Evolutionary conservation across 2,329 filamentous ascomycete genomes (phyloP), one percentile per base, ranked within the genome.

Genomic region (Xylaria sp.): DNA sequence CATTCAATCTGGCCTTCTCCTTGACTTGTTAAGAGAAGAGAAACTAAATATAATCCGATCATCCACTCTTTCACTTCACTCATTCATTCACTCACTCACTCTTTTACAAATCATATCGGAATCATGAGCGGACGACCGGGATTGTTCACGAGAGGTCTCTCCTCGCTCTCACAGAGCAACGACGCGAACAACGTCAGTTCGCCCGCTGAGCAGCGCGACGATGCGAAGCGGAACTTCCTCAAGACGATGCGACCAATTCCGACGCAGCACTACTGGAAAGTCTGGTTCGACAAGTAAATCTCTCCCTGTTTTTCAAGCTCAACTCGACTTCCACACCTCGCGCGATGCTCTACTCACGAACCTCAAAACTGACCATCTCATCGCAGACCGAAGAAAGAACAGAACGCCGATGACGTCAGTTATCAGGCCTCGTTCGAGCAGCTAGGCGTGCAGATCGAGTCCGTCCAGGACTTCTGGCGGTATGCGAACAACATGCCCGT

Each of bases 401-500:
- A 75, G 67, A 75, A 76, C 61, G 68, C 73, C 51, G 71, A 78
- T 66, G 73, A 74, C 61, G 73, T 67, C 58, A 69, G 75, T 64
- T 85, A 85, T 74, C 76, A 80, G 59, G 76, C 75, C 57, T 75
- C 83, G 65, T 80, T 88, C 51, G 83, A 87, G 71, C 80, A 86
- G 76, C 80, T 88, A 19, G 83, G 81, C 68, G 76, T 77, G 53
- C 82, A 84, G 74, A 87, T 92, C 74, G 89, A 90, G 78, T 90
- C 88, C 18, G 84, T 92, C 49, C 90, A 92, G 81, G 90, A 92
- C 72, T 92, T 92, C 74, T 92, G 89, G 85, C 83, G 88, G 63
- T 89, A 91, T 76, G 85, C 86, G 77, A 92, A 92, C 77, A 91
- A 92, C 75, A 90, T 87, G 46, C 89, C 89, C 13, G 86, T 91